Evolutionary conservation across 306 rosid genomes (phyloP).

Genomic region (Quercus ilex): DNA sequence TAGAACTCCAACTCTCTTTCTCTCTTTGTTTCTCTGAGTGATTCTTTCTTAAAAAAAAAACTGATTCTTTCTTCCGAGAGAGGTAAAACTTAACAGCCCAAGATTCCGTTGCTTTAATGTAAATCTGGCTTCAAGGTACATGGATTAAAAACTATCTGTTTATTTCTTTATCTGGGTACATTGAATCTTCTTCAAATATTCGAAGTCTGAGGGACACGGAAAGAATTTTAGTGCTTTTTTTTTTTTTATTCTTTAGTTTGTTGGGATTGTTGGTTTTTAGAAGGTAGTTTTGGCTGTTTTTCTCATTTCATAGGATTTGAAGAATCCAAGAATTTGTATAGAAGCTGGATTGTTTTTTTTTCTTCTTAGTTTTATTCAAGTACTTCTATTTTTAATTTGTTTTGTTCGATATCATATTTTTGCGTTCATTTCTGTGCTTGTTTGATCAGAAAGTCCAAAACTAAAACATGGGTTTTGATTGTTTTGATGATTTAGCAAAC

Average conservation of each 20-base stretch:
- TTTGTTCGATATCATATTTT: background rate
- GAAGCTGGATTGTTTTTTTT: background rate
- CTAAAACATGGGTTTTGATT: conserved; percentile 8
- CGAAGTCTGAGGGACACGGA: conserved; percentile 24
- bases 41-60: background rate
- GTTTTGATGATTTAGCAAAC: conserved; percentile 4
- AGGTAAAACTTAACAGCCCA: conserved; percentile 4
- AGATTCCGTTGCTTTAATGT: conserved; percentile 1
- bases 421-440: background rate
- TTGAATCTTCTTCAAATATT: conserved; percentile 28
- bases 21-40: background rate
- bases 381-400: background rate
- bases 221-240: conserved; percentile 13
- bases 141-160: background rate
- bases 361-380: background rate
- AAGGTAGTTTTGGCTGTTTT: background rate
- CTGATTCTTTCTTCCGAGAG: background rate
- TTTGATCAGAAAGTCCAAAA: background rate
- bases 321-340: background rate
- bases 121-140: conserved; percentile 9
- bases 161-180: background rate
- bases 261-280: conserved; percentile 26
- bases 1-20: conserved; percentile 28
- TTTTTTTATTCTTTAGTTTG: background rate
- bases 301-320: conserved; percentile 11